Base-by-base conservation (phyloP, 2,329 filamentous ascomycete genomes). In the Raffaelea ambrosiae region DNA sequence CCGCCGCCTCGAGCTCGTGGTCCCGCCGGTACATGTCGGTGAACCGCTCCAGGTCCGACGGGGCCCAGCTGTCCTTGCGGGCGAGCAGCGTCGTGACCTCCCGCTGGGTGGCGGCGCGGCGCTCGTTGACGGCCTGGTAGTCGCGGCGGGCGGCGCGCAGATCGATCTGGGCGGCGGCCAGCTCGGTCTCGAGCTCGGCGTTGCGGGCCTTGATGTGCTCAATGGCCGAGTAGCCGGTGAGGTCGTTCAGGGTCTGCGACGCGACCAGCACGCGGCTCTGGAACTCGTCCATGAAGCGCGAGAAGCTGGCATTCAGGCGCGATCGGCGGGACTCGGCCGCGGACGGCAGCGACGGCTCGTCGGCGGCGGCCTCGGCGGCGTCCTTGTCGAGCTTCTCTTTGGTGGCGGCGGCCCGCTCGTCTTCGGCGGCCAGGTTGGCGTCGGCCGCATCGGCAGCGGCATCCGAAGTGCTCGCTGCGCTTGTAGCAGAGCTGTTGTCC, bases 11-110 rank as follows among this genome's bases (percentile, higher is more conserved):
- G 60, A 97, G 90, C 56, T 87, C 79, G 66, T 98, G 93, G 67
- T 98, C 93, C 47, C 83, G 85, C 40, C 93, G 80, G 67, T 98
- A 96, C 40, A 98, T 77, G 33, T 81, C 76, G 50, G 94, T 98
- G 73, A 98, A 98, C 48, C 91, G 83, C 67, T 98, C 93, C 26
- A 98, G 78, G 67, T 98, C 93, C 2, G 72, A 63, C 0, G 90
- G 83, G 1, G 83, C 82, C 93, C 93, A 98, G 18, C 83, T 85
- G 65, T 95, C 88, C 67, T 98, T 97, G 49, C 93, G 81, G 52
- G 95, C 91, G 8, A 98, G 78, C 21, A 98, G 77, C 20, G 89
- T 88, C 42, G 95, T 96, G 36, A 97, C 90, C 71, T 98, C 93
- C 56, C 93, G 88, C 68, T 97, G 91, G 1, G 90, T 95, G 16